Evolutionary conservation across 148 eudicot genomes (phyloP).

Genomic region (Rhododendron molle): DNA sequence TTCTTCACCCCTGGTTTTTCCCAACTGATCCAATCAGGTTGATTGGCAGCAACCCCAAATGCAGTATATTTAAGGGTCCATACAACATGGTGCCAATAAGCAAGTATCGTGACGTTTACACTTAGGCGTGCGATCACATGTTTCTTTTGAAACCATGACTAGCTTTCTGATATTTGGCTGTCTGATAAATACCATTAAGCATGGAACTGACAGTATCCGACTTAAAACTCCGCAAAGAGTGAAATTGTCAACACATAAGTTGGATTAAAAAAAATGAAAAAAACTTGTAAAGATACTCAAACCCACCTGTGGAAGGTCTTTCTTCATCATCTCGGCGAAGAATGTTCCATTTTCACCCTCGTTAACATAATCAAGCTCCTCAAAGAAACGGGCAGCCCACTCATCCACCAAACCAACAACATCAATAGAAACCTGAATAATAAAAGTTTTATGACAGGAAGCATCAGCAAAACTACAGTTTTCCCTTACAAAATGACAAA

Average conservation of each 20-base stretch:
- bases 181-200: neutral
- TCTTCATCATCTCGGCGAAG: conserved; percentile 97
- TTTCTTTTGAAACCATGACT: neutral
- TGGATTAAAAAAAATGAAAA: neutral
- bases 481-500: neutral
- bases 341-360: conserved; percentile 96
- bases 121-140: neutral
- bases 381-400: conserved; percentile 99
- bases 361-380: conserved; percentile 94
- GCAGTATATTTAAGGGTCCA: neutral
- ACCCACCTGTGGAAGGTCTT: conserved; percentile 93
- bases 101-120: neutral
- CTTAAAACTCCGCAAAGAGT: neutral
- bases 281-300: neutral
- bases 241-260: neutral
- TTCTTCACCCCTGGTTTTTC: neutral
- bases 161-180: neutral
- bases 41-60: neutral
- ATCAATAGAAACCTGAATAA: conserved; percentile 74
- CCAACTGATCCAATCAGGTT: neutral
- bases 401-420: conserved; percentile 98
- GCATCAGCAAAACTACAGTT: neutral
- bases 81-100: neutral
- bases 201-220: neutral
- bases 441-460: neutral